Evolutionary conservation across 805 yeast species (phyloP).

Genomic region (Metschnikowia bowlesiae): DNA sequence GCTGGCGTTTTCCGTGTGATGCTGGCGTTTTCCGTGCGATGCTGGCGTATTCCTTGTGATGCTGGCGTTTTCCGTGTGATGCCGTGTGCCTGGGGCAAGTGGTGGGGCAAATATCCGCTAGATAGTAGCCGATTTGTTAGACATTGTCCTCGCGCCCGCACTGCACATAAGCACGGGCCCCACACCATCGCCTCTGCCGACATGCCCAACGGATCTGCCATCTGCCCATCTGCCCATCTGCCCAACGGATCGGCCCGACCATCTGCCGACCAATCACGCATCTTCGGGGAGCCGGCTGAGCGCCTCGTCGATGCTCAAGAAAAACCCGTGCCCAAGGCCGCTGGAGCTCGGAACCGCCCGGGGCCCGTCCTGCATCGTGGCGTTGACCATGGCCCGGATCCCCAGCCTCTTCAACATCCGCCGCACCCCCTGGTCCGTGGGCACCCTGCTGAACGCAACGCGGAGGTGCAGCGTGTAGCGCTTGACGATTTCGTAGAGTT

Average conservation of each 20-base stretch:
- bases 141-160: background rate
- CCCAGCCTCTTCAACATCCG: constrained; percentile 54
- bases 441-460: constrained; percentile 60
- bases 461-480: constrained; percentile 48
- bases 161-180: background rate
- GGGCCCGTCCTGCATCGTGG: constrained; percentile 6
- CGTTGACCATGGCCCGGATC: constrained; percentile 33
- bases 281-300: constrained; percentile 17
- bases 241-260: too few relatives aligned
- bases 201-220: too few relatives aligned
- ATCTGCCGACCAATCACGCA: background rate
- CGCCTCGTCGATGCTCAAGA: constrained; percentile 55
- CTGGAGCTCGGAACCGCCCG: background rate
- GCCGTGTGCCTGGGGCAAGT: too few relatives aligned
- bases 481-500: constrained; percentile 54
- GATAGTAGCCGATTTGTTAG: background rate
- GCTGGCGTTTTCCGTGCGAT: too few relatives aligned
- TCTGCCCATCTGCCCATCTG: too few relatives aligned
- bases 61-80: too few relatives aligned
- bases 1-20: background rate
- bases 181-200: background rate
- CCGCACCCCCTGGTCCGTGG: constrained; percentile 44
- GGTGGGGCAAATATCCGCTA: too few relatives aligned
- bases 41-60: background rate
- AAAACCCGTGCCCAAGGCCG: constrained; percentile 30